Percentiles rank a stretch among this genome's conserved stretches.
Conservation (phyloP, 805 yeast species). For the Cyberlindnera maritima region DNA sequence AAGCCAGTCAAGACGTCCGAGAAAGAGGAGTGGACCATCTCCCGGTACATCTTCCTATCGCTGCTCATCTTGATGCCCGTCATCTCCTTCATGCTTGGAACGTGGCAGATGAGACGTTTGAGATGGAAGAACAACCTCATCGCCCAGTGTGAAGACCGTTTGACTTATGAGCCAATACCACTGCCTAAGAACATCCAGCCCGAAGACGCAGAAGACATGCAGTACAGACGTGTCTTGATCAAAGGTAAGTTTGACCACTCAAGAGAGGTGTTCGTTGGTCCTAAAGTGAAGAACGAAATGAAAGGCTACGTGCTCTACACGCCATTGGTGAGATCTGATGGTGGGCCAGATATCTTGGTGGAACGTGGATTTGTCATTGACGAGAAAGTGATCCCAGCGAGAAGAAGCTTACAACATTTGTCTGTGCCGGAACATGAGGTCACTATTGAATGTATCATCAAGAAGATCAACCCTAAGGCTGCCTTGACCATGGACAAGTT, state of each 20-base stretch:
- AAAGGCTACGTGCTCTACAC: constrained; percentile 79
- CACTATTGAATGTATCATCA: constrained; percentile 68
- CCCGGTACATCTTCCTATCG: constrained; percentile 34
- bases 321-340: constrained; percentile 73
- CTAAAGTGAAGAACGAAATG: constrained; percentile 68
- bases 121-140: constrained; percentile 86
- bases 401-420: constrained; percentile 60
- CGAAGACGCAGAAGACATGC: constrained; percentile 67
- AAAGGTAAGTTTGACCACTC: constrained; percentile 80
- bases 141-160: constrained; percentile 76
- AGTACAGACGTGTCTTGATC: constrained; percentile 74
- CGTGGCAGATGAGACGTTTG: constrained; percentile 88
- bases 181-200: constrained; percentile 68
- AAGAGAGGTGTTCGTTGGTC: constrained; percentile 90
- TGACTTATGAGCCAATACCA: constrained; percentile 69
- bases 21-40: constrained; percentile 30
- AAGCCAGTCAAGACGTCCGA: constrained; percentile 60
- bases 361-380: constrained; percentile 93
- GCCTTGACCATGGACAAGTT: constrained; percentile 67
- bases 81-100: constrained; percentile 78
- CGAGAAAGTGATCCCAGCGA: constrained; percentile 55
- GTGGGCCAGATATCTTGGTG: constrained; percentile 74
- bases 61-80: constrained; percentile 73
- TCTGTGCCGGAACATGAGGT: constrained; percentile 65
- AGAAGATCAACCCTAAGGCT: constrained; percentile 63